Evolutionary conservation across 2,329 filamentous ascomycete species (phyloP), one percentile per base, ranked within the genome.

Genomic region (Aspergillus tanneri): DNA sequence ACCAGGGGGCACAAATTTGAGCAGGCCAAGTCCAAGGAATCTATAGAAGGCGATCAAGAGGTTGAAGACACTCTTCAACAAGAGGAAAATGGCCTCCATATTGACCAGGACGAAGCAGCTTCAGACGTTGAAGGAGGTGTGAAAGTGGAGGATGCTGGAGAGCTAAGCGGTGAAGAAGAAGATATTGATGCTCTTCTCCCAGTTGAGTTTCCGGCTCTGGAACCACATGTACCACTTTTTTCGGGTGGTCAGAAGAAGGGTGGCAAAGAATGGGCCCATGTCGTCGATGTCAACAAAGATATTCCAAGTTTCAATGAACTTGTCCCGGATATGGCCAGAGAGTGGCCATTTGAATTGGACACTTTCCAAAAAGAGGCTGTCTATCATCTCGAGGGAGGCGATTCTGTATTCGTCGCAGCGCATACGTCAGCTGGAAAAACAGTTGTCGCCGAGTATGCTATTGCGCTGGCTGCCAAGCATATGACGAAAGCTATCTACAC

Each of bases 401-500:
- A 99, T 65, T 97, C 92, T 0, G 93, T 99, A 21, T 99, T 99
- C 62, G 93, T 99, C 42, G 93, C 93, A 8, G 93, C 93, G 0
- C 93, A 99, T 67, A 99, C 93, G 0, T 99, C 93, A 25, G 93
- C 93, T 18, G 93, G 93, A 47, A 99, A 99, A 75, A 99, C 93
- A 1, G 93, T 97, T 0, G 93, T 99, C 11, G 93, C 93, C 22
- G 93, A 99, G 67, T 99, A 99, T 70, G 93, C 92, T 40, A 97
- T 99, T 67, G 90, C 93, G 5, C 77, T 99, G 49, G 93, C 93
- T 23, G 86, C 90, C n/a, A 95, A 92, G 65, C 93, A 99, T 67
- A 97, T 97, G 92, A 99, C 93, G 7, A 99, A 99, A 69, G 92
- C 93, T 18, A 99, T 99, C 55, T 99, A 99, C 68, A 99, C 93